Conservation (phyloP, 257 asterid genomes). For the Oldenlandia corymbosa region DNA sequence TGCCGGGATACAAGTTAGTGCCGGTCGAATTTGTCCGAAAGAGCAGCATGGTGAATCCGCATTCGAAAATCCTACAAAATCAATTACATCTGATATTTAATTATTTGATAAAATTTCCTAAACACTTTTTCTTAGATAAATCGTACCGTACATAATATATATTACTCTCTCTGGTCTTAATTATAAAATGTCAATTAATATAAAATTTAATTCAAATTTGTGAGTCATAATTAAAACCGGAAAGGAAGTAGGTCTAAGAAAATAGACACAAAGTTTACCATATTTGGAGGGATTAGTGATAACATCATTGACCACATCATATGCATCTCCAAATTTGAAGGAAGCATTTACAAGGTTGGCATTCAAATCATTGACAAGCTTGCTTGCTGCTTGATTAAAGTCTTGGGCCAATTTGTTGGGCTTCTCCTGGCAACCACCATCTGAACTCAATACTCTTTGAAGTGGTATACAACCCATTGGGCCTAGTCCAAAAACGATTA, state of each 20-base stretch:
- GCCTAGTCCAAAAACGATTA: conserved; percentile 85
- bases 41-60: conserved; percentile 89
- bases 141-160: no score
- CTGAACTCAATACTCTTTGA: conserved; percentile 63
- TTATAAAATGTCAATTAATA: no score
- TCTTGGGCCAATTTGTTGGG: conserved; percentile 61
- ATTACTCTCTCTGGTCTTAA: no score
- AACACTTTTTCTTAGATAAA: no score
- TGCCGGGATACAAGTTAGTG: conserved; percentile 77
- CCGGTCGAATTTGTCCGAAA: conserved; percentile 74
- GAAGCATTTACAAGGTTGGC: conserved; percentile 59
- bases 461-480: conserved; percentile 98
- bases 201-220: no score
- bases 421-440: conserved; percentile 65
- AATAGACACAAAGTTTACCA: no score
- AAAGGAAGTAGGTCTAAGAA: no score
- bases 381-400: conserved; percentile 50
- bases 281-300: conserved; percentile 54
- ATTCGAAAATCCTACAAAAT: conserved; percentile 78
- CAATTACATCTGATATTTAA: no score
- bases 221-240: no score
- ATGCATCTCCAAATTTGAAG: conserved; percentile 73
- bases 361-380: conserved; percentile 37
- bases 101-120: no score
- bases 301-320: conserved; percentile 70